Base-by-base conservation (phyloP, 2,329 filamentous ascomycete species). In the Tetracladium maxilliforme region DNA sequence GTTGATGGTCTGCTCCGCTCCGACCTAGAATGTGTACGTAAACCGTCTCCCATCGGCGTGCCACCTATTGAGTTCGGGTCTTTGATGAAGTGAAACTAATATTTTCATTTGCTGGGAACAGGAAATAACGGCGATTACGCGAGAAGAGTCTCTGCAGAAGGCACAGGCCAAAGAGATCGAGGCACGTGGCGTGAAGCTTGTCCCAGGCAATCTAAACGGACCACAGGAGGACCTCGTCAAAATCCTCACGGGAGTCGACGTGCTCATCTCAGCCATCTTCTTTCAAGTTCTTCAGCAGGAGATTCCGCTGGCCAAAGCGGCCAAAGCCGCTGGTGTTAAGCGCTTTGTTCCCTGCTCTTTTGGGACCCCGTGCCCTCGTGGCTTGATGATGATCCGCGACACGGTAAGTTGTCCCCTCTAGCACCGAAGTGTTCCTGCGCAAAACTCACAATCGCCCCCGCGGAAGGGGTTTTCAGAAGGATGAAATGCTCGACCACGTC, bases 321-420 rank as follows among this genome's bases (percentile, higher is more conserved):
- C 58, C 2, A 60, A 63, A 33, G 45, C 47, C 23, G 57, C 54
- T 4, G 58, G 61, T 1, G 54, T 67, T 7, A 49, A 54, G 31
- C 54, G 64, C 21, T 69, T 64, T 33, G 51, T 68, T 16, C 62
- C 62, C 3, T 60, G 56, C 34, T 53, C 49, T 27, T 67, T 60
- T 27, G 52, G 14, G 10, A 29, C 28, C 7, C 15, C 27, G 8
- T 15, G n/a, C 18, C 28, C 30, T 9, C 19, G 28, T 8, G 56
- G 52, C n/a, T 42, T 56, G 19, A 54, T 56, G 42, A 38, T 40
- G 30, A 33, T 57, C 19, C 44, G 52, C 24, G 51, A 56, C 29
- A 37, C 50, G 37, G 49, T 52, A 41, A 24, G 41, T 31, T 23
- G 15, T 9, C n/a, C 8, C 15, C 7, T 11, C 23, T 21, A 20